Evolutionary conservation across 2,329 filamentous ascomycete species (phyloP), one percentile per base, ranked within the genome.

Genomic region (Chaetomium globosum): DNA sequence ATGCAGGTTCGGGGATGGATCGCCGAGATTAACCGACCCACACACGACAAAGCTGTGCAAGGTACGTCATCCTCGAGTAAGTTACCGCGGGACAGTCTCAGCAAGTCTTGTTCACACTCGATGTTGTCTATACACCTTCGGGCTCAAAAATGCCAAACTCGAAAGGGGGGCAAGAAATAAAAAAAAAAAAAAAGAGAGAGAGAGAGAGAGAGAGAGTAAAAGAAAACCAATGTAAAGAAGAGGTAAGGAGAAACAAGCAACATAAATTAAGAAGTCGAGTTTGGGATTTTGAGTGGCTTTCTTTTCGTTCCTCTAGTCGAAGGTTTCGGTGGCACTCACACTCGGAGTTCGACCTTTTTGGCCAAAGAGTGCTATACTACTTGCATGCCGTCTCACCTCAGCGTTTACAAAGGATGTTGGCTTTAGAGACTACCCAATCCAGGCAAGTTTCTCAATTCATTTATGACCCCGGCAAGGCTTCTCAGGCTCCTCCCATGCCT

Each of bases 1-100:
- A 49, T 48, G 28, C 53, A n/a, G n/a, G 12, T 16, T 36, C 53
- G 46, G 43, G 43, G 61, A 49, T 48, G 63, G 64, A 39, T 53
- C 57, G 54, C 67, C 65, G 58, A 60, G 28, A 64, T 64, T 63
- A 55, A 30, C 65, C 61, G 66, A 64, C 61, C 63, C 19, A 58
- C 51, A 54, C 30, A 4, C 7, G 7, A 23, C 31, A 57, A 49
- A 60, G 7, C 55, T n/a, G n/a, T n/a, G 26, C 26, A 26, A 26
- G 26, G 26, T 59, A 59, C 48, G 28, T 55, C 39, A 30, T 55
- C 16, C n/a, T 43, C 33, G 9, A 36, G 26, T 26, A 2, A 26
- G 26, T 26, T 26, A 26, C 9, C 12, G 33, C 16, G 4, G 39
- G 16, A 19, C 33, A 39, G 16, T 12, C 10, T 19, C 36, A 43